Evolutionary conservation across 2,329 filamentous ascomycete species (phyloP), one percentile per base, ranked within the genome.

Genomic region (Sporothrix globosa): DNA sequence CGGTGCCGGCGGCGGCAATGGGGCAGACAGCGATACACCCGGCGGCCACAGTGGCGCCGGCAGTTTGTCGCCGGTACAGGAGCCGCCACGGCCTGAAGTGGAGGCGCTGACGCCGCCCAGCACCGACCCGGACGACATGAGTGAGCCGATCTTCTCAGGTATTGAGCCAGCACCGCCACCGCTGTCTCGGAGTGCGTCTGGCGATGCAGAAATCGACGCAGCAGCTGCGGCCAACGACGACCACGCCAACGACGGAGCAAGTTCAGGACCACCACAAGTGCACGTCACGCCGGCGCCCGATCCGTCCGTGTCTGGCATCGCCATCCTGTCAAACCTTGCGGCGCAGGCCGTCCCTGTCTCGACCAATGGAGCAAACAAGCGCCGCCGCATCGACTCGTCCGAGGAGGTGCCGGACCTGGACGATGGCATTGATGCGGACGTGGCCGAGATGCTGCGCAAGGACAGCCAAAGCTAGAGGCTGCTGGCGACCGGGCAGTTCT

Each of bases 81-180:
- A 92, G 73, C 87, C 88, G 14, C 88, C 89, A 72, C 89, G 92
- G 46, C 94, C 95, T 1, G 89, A 94, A 75, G 86, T 97, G 70
- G 95, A 98, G 79, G 91, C 76, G 0, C 53, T 74, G 70, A 74
- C 73, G 52, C 74, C 74, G 46, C 74, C 74, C 54, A 52, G 60
- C 24, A 46, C 66, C 41, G 70, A 63, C 41, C 44, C 58, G 14
- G 70, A 67, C 30, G 60, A 53, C 4, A 34, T 63, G 39, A 52
- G 46, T 41, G 67, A 68, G 19, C 44, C 48, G 1, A 44, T 52
- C 19, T 34, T 48, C 24, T 30, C 68, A 1, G 63, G 54, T 46
- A 39, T 53, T 14, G 48, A 44, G n/a, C 44, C 34, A 9, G 5
- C 34, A 9, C 34, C 34, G 1, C 34, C 34, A 6, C 34, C 34